phyloP scores from a whole-genome alignment of 345 rosid species.

The Chamaenerion angustifolium region DNA sequence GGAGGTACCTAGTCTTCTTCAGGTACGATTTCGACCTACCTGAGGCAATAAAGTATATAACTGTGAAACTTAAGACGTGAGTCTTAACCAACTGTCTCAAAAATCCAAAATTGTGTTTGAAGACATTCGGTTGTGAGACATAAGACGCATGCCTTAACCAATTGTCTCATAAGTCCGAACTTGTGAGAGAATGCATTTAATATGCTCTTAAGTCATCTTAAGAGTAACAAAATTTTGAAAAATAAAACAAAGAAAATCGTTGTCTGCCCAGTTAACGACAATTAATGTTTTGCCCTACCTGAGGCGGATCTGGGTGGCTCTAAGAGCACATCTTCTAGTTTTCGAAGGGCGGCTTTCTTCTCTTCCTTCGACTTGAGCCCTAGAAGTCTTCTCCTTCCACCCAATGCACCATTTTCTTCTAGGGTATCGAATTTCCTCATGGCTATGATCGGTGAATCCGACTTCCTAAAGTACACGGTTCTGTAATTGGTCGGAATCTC shows the following conservation, averaged over 20 bases:
- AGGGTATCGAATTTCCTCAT: constrained; percentile 31
- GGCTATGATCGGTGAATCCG: constrained; percentile 23
- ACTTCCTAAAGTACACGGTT: constrained; percentile 32
- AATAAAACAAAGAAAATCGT: too few relatives aligned
- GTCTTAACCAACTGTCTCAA: too few relatives aligned
- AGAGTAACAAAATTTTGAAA: too few relatives aligned
- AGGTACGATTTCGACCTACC: constrained; percentile 40
- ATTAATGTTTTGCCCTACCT: too few relatives aligned
- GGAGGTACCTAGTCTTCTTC: constrained; percentile 44
- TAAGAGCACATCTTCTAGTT: constrained; percentile 62
- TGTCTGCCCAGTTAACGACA: too few relatives aligned
- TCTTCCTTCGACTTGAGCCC: constrained; percentile 21
- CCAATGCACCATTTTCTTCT: not conserved
- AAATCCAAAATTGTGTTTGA: too few relatives aligned
- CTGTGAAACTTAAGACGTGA: too few relatives aligned
- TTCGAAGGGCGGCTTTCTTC: constrained; percentile 36
- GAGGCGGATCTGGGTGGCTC: constrained; percentile 72
- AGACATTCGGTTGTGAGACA: too few relatives aligned
- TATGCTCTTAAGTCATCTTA: too few relatives aligned
- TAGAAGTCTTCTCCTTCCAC: constrained; percentile 19
- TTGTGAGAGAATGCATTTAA: too few relatives aligned
- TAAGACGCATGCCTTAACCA: too few relatives aligned
- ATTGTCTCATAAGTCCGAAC: too few relatives aligned
- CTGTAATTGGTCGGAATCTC: constrained; percentile 33
- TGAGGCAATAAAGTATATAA: constrained; percentile 12